Evolutionary conservation across 257 asterid species (phyloP), one percentile per base, ranked within the genome.

Genomic region (Asclepias syriaca): DNA sequence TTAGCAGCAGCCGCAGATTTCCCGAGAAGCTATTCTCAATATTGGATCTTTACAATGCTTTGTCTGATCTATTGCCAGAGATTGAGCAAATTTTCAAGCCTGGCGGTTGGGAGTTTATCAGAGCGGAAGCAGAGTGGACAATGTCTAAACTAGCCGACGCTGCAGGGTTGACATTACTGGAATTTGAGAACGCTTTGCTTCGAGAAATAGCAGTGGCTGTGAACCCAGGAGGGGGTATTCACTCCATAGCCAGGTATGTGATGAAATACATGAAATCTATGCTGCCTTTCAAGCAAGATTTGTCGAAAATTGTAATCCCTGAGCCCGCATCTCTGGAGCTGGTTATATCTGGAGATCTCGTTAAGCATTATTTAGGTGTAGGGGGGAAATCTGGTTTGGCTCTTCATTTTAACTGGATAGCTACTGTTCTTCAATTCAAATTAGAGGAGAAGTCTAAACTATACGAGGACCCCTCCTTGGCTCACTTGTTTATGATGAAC

Each of bases 1-100:
- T 93, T 68, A 91, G 98, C 50, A 89, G 87, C 37, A 83, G 96
- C 63, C 75, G 74, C 66, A 79, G 96, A 73, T 88, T 96, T 3
- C 96, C 97, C 1, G 98, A 93, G 86, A 93, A 91, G 74, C 76
- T 93, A 85, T 93, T 93, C 77, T 89, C 87, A 85, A 93, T 87
- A 32, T 69, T 93, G 82, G 98, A 93, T 85, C 87, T 93, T 66
- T 90, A 86, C 46, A 96, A 89, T 76, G 90, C 91, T 16, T 66
- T 93, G 34, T 82, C 92, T 4, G 90, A 89, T 65, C 85, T 91
- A 29, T 70, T 89, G 80, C 94, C 93, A 49, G 94, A 88, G 72
- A 85, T 93, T 27, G 92, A 89, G 77, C 8, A 75, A 55, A 96
- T 91, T 32, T 91, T 91, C 90, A 2, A 51, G n/a, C 56, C 56